Conservation (phyloP, 345 rosid genomes). For the Citrus sinensis region DNA sequence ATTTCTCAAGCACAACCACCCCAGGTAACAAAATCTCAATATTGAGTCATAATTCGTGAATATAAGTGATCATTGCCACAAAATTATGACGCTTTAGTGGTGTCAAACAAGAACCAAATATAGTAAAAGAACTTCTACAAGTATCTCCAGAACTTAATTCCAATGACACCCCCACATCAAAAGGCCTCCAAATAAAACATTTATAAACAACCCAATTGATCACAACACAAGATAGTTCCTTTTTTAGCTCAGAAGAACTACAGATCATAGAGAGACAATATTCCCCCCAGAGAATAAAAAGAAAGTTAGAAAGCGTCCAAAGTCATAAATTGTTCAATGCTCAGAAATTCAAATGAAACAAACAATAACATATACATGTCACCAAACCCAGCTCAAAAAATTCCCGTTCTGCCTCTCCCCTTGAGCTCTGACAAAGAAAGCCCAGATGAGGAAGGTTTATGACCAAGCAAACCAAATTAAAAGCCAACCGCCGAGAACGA, state of each 20-base stretch:
- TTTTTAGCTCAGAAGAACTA: conserved; percentile 13
- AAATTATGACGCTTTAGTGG: conserved; percentile 6
- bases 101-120: neutral
- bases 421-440: neutral
- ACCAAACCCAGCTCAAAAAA: conserved; percentile 6
- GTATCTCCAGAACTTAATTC: conserved; percentile 12
- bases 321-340: neutral
- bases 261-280: neutral
- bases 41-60: conserved; percentile 15
- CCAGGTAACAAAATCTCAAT: conserved; percentile 23
- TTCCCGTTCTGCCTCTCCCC: neutral
- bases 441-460: neutral
- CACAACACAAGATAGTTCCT: neutral
- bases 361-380: neutral
- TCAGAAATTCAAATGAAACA: conserved; percentile 8
- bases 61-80: conserved; percentile 5
- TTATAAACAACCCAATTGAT: conserved; percentile 8
- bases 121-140: neutral
- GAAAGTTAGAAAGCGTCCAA: conserved; percentile 3
- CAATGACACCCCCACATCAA: conserved; percentile 10
- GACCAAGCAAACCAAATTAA: conserved; percentile 10
- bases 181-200: conserved; percentile 14
- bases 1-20: conserved; percentile 19
- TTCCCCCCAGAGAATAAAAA: neutral
- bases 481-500: conserved; percentile 12